Percentiles rank a stretch among this genome's conserved stretches.
Evolutionary conservation across 805 yeast species (phyloP).

Genomic region (Wickerhamiella qilinensis): DNA sequence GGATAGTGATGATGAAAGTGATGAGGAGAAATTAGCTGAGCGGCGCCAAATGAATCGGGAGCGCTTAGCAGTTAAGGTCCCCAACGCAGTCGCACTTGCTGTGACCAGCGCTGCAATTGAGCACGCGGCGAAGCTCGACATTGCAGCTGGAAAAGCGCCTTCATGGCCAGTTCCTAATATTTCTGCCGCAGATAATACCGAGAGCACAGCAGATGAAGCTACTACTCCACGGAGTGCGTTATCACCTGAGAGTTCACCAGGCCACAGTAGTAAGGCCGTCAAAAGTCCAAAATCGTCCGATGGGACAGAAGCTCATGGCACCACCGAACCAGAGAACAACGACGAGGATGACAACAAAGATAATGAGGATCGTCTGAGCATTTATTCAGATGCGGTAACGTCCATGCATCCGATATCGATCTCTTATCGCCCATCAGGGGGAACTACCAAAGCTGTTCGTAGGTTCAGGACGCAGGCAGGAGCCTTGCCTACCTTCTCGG

Average conservation of each 20-base stretch:
- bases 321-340: background rate
- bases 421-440: constrained; percentile 1
- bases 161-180: background rate
- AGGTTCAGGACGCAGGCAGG: background rate
- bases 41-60: constrained; percentile 2
- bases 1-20: constrained; percentile 4
- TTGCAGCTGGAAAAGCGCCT: too few species aligned
- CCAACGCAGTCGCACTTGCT: constrained; percentile 3
- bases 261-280: too few species aligned
- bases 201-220: background rate
- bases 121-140: background rate
- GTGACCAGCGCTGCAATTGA: background rate
- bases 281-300: background rate
- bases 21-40: constrained; percentile 5
- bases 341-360: background rate
- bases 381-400: constrained; percentile 2
- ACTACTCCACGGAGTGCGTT: background rate
- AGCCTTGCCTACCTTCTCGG: background rate
- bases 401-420: constrained; percentile 4
- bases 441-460: constrained; percentile 2
- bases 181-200: background rate
- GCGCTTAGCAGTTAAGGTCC: constrained; percentile 1
- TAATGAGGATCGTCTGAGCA: background rate
- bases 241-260: too few species aligned
- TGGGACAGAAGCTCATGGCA: background rate